Conservation (phyloP, 1,284 basidiomycete species). For the Bondarzewia mesenterica region DNA sequence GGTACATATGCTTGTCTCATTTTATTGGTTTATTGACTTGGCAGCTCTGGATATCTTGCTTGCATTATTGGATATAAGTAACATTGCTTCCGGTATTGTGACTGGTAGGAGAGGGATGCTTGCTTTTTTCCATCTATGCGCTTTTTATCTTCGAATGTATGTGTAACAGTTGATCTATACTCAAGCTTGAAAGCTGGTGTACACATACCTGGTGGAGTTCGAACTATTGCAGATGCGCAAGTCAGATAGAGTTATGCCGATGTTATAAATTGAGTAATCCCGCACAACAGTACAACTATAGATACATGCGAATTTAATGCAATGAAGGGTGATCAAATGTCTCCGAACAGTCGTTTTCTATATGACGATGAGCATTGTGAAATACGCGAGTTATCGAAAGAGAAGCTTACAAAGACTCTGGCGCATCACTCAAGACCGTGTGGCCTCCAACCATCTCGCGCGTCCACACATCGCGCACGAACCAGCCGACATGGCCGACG, state of each 20-base stretch:
- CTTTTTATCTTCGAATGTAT: no score
- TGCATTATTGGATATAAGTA: no score
- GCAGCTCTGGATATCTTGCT: no score
- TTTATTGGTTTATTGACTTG: no score
- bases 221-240: no score
- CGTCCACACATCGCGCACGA: slow-evolving; percentile 91
- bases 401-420: slow-evolving; percentile 64
- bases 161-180: no score
- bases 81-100: no score
- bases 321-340: slow-evolving; percentile 26
- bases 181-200: no score
- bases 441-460: slow-evolving; percentile 81
- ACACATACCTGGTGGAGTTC: no score
- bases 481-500: slow-evolving; percentile 90
- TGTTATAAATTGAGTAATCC: not conserved
- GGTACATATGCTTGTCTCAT: no score
- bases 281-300: slow-evolving; percentile 1
- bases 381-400: not conserved
- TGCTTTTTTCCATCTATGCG: no score
- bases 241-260: not conserved
- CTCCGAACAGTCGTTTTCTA: slow-evolving; percentile 63
- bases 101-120: no score
- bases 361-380: slow-evolving; percentile 8
- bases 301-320: not conserved
- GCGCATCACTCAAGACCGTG: slow-evolving; percentile 72